Conservation (phyloP, 257 asterid genomes). For the Nicotiana noctiflora region DNA sequence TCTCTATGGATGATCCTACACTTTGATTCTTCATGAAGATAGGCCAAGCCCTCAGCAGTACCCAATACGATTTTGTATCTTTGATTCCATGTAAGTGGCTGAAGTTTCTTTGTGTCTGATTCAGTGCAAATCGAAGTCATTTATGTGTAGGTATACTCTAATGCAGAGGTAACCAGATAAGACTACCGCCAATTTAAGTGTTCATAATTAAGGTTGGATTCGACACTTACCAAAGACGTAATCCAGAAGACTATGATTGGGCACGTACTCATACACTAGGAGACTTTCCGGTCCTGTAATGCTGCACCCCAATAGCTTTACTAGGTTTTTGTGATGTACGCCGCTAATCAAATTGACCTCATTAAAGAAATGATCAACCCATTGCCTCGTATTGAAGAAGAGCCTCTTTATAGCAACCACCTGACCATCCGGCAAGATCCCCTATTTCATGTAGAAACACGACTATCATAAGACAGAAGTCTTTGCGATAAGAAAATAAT, state of each 20-base stretch:
- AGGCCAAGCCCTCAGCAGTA: slow-evolving; percentile 64
- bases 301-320: slow-evolving; percentile 74
- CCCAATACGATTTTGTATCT: slow-evolving; percentile 48
- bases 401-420: slow-evolving; percentile 65
- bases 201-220: not conserved
- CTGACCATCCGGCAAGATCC: slow-evolving; percentile 51
- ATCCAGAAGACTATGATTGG: slow-evolving; percentile 71
- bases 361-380: slow-evolving; percentile 80
- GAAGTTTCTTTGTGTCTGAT: slow-evolving; percentile 41
- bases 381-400: slow-evolving; percentile 62
- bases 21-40: slow-evolving; percentile 50
- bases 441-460: slow-evolving; percentile 28
- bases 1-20: slow-evolving; percentile 63
- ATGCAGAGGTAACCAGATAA: not conserved
- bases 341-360: slow-evolving; percentile 74
- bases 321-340: slow-evolving; percentile 55
- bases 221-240: slow-evolving; percentile 41
- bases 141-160: not conserved
- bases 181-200: not conserved
- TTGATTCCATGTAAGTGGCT: slow-evolving; percentile 44
- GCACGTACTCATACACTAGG: slow-evolving; percentile 59
- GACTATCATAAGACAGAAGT: not conserved
- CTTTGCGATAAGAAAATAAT: not conserved
- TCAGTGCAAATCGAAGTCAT: slow-evolving; percentile 4
- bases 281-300: slow-evolving; percentile 81